Evolutionary conservation across 192 early-diverging fungal genomes (phyloP).

Genomic region (Backusella parvicylindrica): DNA sequence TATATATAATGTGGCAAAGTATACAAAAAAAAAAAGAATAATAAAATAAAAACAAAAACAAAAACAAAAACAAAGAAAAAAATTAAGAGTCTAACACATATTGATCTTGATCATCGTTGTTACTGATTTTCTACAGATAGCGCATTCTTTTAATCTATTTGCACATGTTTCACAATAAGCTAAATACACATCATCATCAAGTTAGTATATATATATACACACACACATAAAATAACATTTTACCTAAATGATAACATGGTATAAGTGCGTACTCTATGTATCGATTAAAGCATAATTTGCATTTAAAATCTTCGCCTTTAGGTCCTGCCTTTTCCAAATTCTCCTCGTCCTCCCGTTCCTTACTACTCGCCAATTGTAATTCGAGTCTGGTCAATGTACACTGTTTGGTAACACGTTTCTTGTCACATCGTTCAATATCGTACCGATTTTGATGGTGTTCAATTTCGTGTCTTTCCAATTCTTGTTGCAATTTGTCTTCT

Average conservation of each 20-base stretch:
- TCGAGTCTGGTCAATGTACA: not conserved
- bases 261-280: conserved; percentile 33
- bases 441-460: not conserved
- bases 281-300: conserved; percentile 39
- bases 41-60: not conserved
- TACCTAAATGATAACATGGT: conserved; percentile 40
- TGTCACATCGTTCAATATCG: not conserved
- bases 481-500: not conserved
- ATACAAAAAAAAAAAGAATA: not conserved
- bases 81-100: not conserved
- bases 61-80: no score
- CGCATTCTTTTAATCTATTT: conserved; percentile 29
- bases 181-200: not conserved
- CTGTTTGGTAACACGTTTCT: not conserved
- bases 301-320: conserved; percentile 25
- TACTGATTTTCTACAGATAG: conserved; percentile 33
- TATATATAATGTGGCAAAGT: no score
- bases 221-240: no score
- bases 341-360: not conserved
- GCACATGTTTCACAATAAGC: conserved; percentile 39
- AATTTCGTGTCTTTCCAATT: not conserved
- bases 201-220: no score
- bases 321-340: not conserved
- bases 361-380: not conserved
- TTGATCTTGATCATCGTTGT: conserved; percentile 1